Conservation (phyloP, 2,329 filamentous ascomycete species). For the Emergomyces pasteurianus region DNA sequence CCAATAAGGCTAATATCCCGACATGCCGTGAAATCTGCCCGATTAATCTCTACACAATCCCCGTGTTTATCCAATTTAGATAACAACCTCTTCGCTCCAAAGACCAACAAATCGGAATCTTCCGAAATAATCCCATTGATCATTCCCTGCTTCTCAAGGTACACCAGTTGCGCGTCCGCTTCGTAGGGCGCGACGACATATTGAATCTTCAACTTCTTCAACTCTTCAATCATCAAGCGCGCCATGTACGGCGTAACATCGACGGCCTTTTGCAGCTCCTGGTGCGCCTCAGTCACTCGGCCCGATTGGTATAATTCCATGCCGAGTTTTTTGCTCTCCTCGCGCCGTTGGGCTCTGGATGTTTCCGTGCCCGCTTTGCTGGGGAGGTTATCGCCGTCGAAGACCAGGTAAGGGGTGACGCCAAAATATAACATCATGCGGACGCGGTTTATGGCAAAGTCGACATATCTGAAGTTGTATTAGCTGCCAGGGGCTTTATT, state of each 20-base stretch:
- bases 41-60: constrained; percentile 82
- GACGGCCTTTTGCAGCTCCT: constrained; percentile 86
- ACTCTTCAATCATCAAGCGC: constrained; percentile 74
- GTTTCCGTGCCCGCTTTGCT: constrained; percentile 84
- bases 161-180: constrained; percentile 92
- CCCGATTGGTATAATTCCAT: constrained; percentile 72
- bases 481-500: neutral
- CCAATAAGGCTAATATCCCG: constrained; percentile 79
- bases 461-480: constrained; percentile 56
- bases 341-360: constrained; percentile 60
- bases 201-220: constrained; percentile 66
- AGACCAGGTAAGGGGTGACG: constrained; percentile 86
- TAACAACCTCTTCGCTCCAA: constrained; percentile 77
- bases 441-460: constrained; percentile 80
- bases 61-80: constrained; percentile 94
- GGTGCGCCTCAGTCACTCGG: constrained; percentile 64
- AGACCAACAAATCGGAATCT: constrained; percentile 91
- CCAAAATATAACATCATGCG: constrained; percentile 91
- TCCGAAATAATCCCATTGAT: constrained; percentile 86
- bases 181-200: constrained; percentile 96
- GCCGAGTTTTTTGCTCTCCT: constrained; percentile 63
- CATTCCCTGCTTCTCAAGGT: constrained; percentile 74
- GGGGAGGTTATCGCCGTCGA: constrained; percentile 89
- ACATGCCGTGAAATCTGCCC: constrained; percentile 76
- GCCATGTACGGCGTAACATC: constrained; percentile 97